Evolutionary conservation across 345 rosid genomes (phyloP).

Genomic region (Abelmoschus esculentus): DNA sequence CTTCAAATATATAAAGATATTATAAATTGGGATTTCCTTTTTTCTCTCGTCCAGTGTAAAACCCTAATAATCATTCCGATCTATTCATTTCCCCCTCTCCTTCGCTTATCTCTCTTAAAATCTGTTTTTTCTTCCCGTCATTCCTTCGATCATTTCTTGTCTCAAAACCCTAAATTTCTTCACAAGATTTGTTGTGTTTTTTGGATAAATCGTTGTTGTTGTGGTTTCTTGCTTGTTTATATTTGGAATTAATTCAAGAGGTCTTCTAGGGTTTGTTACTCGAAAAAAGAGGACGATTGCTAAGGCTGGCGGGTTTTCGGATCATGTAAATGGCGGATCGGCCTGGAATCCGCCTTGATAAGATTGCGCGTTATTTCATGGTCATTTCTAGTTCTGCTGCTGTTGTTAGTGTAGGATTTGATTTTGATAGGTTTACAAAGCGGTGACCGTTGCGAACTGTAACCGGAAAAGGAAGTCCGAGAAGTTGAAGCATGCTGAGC

Average conservation of each 20-base stretch:
- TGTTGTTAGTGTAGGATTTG: constrained; percentile 10
- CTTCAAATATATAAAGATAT: neutral
- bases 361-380: constrained; percentile 2
- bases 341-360: constrained; percentile 39
- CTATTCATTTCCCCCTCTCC: neutral
- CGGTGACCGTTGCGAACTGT: constrained; percentile 31
- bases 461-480: constrained; percentile 29
- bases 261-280: constrained; percentile 22
- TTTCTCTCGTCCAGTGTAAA: constrained; percentile 20
- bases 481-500: constrained; percentile 61
- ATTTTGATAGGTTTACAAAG: constrained; percentile 23
- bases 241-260: neutral
- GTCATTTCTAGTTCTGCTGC: neutral
- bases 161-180: constrained; percentile 7
- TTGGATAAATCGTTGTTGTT: too few species aligned
- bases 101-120: too few species aligned
- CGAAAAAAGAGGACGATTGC: constrained; percentile 10
- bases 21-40: neutral
- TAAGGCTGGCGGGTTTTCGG: constrained; percentile 34
- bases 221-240: neutral
- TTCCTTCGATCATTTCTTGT: neutral
- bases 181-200: constrained; percentile 9
- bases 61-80: constrained; percentile 28
- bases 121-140: neutral
- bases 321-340: constrained; percentile 63